These are phyloP conservation scores for Candida tropicalis DNA, from an alignment of 1,139 yeast genomes.

Conservation along the genomic window DNA sequence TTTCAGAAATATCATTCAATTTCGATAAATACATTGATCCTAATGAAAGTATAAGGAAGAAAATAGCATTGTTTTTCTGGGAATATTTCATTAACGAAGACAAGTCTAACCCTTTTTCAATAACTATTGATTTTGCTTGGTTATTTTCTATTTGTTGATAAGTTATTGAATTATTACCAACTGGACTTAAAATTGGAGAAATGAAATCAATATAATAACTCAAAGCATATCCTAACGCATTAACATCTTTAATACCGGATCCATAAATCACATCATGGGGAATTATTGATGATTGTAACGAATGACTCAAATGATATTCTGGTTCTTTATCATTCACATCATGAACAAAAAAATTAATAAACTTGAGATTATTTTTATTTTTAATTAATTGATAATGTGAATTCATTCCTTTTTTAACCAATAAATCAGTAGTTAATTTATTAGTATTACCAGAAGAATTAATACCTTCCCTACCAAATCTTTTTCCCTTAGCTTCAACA, in stretches of 20 bases:
- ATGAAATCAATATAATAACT: conserved; percentile 29
- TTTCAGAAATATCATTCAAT: conserved; percentile 13
- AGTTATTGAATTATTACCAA: conserved; percentile 21
- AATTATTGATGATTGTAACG: conserved; percentile 19
- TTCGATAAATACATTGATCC: conserved; percentile 31
- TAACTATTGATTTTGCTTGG: conserved; percentile 16
- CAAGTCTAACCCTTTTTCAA: conserved; percentile 29
- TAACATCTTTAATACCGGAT: conserved; percentile 15
- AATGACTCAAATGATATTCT: conserved; percentile 8
- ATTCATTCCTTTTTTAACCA: conserved; percentile 17
- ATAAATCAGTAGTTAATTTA: conserved; percentile 15
- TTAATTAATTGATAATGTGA: conserved; percentile 20
- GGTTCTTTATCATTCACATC: conserved; percentile 16
- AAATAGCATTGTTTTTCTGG: conserved; percentile 25
- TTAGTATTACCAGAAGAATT: conserved; percentile 20
- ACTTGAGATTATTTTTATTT: conserved; percentile 19
- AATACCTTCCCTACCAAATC: conserved; percentile 37
- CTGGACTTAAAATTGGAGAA: conserved; percentile 32
- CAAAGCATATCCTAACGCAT: conserved; percentile 25
- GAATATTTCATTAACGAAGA: conserved; percentile 27
- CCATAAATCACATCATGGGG: conserved; percentile 25
- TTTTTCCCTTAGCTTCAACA: conserved; percentile 29
- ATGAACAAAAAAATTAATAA: conserved; percentile 21
- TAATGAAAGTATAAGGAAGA: conserved; percentile 28
- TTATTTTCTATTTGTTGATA: conserved; percentile 14